Evolutionary conservation across 805 yeast genomes (phyloP).

Genomic region (Myxozyma lipomycoides): DNA sequence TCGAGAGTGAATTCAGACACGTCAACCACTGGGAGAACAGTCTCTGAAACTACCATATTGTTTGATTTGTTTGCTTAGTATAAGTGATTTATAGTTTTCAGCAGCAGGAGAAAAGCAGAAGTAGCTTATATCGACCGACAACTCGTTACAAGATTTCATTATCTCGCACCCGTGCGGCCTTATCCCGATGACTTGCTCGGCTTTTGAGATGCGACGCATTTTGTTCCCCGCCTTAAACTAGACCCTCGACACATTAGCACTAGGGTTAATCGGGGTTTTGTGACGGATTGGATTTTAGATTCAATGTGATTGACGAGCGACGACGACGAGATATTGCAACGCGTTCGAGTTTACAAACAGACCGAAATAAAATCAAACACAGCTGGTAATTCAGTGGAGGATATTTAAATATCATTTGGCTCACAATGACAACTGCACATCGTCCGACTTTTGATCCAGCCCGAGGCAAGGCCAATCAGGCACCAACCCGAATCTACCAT

Average conservation of each 20-base stretch:
- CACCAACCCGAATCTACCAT: constrained; percentile 49
- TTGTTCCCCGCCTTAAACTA: too few species aligned
- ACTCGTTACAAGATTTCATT: background rate
- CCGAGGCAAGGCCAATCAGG: constrained; percentile 47
- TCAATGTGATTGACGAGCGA: too few species aligned
- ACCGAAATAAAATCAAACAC: too few species aligned
- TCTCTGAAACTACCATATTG: constrained; percentile 3
- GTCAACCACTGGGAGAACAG: constrained; percentile 43
- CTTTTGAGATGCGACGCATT: too few species aligned
- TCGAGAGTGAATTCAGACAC: constrained; percentile 43
- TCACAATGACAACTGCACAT: constrained; percentile 61
- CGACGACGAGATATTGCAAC: too few species aligned
- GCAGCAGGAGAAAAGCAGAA: background rate
- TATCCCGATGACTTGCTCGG: background rate
- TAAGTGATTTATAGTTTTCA: background rate
- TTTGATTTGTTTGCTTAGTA: background rate
- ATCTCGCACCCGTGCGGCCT: background rate
- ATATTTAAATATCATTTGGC: too few species aligned
- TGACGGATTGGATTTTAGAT: too few species aligned
- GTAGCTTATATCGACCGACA: background rate
- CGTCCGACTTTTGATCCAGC: constrained; percentile 67
- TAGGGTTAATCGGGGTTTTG: too few species aligned
- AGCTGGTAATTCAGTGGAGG: too few species aligned
- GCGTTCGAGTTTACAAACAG: too few species aligned
- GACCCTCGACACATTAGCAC: too few species aligned